Percentiles rank a stretch among this genome's conserved stretches.
These are phyloP conservation scores for Vigna mungo DNA, from an alignment of 306 rosid genomes.

Conservation along the genomic window DNA sequence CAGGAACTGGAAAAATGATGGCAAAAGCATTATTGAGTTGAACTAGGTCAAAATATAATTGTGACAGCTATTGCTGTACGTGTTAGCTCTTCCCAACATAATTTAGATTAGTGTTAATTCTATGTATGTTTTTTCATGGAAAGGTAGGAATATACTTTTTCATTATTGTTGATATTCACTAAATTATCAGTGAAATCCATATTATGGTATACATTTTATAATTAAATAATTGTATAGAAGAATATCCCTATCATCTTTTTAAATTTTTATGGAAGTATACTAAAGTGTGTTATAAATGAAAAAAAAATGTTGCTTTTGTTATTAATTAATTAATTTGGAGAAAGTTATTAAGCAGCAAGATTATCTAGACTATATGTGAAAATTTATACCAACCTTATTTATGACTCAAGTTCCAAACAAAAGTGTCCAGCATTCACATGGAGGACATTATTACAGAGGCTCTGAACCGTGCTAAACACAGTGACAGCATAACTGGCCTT, in stretches of 20 bases:
- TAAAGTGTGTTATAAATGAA: neutral
- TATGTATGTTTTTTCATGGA: neutral
- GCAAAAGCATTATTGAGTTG: slow-evolving; percentile 11
- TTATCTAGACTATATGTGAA: neutral
- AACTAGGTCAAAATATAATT: neutral
- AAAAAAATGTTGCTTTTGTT: neutral
- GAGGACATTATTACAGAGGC: slow-evolving; percentile 37
- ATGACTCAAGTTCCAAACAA: slow-evolving; percentile 20
- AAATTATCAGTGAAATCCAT: too few species aligned
- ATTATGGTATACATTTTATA: neutral
- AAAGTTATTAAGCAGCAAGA: neutral
- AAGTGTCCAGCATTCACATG: slow-evolving; percentile 44
- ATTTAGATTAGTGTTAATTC: neutral
- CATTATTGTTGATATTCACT: neutral
- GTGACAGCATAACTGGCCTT: slow-evolving; percentile 46
- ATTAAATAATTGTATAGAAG: neutral
- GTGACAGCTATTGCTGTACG: neutral
- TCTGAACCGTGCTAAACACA: slow-evolving; percentile 41
- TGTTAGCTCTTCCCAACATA: neutral
- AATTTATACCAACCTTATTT: slow-evolving; percentile 3
- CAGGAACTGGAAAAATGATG: neutral
- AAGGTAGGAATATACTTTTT: neutral
- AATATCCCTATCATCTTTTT: neutral
- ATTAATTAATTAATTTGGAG: neutral
- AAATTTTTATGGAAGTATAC: neutral